Conservation (phyloP, 768 basidiomycete genomes). For the Ephemerocybe angulata region DNA sequence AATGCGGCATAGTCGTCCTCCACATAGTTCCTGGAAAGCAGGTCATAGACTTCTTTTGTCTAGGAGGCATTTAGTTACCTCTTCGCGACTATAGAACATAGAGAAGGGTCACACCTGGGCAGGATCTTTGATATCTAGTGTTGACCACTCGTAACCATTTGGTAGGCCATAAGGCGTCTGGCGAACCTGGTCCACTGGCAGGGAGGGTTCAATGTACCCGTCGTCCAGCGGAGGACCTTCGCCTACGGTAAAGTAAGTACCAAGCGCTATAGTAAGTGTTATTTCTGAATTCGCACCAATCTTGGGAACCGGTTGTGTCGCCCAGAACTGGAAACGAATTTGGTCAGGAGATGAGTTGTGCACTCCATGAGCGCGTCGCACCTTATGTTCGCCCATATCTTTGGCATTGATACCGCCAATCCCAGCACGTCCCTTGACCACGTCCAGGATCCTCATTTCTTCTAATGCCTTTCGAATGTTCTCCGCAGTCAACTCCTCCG, state of each 20-base stretch:
- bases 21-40: slow-evolving; percentile 91
- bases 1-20: slow-evolving; percentile 96
- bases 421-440: slow-evolving; percentile 77
- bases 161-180: slow-evolving; percentile 88
- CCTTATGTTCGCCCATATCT: slow-evolving; percentile 87
- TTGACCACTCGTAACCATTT: slow-evolving; percentile 89
- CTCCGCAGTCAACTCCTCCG: slow-evolving; percentile 52
- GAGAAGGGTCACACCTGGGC: slow-evolving; percentile 50
- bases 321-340: slow-evolving; percentile 81
- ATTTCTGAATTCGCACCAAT: slow-evolving; percentile 40
- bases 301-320: slow-evolving; percentile 95
- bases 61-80: slow-evolving; percentile 35
- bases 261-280: neutral
- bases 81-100: neutral
- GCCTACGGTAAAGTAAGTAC: slow-evolving; percentile 36
- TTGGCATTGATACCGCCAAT: slow-evolving; percentile 73
- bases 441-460: slow-evolving; percentile 81
- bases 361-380: slow-evolving; percentile 28
- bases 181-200: slow-evolving; percentile 71
- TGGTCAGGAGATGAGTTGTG: slow-evolving; percentile 1
- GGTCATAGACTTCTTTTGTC: slow-evolving; percentile 88
- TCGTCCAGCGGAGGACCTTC: slow-evolving; percentile 67
- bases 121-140: slow-evolving; percentile 72
- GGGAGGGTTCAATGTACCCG: slow-evolving; percentile 85
- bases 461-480: slow-evolving; percentile 67